These are phyloP conservation scores for Sesbania bispinosa DNA, from an alignment of 306 rosid species.

Conservation along the genomic window DNA sequence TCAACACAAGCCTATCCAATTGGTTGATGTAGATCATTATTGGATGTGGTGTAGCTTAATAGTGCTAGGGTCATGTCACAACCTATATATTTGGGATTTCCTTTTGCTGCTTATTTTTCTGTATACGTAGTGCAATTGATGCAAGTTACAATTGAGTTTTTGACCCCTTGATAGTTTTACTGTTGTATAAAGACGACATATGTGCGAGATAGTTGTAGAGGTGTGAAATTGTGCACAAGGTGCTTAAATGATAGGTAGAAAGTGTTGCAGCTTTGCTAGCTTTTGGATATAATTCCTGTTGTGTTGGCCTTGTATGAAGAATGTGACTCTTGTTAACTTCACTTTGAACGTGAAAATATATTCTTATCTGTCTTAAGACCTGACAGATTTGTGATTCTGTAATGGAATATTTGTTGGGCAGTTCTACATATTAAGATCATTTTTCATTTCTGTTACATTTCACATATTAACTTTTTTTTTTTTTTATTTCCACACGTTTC, in stretches of 20 bases:
- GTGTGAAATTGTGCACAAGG: conserved; percentile 18
- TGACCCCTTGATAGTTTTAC: conserved; percentile 20
- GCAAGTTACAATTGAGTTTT: conserved; percentile 25
- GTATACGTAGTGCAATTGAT: conserved; percentile 28
- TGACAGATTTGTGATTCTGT: background rate
- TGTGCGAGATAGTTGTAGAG: conserved; percentile 1
- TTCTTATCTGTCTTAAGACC: background rate
- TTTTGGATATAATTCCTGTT: background rate
- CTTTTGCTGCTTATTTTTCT: conserved; percentile 21
- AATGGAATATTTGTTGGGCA: background rate
- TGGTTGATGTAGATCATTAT: conserved; percentile 29
- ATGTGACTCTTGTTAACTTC: conserved; percentile 9
- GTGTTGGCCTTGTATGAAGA: background rate
- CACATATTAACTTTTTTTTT: background rate
- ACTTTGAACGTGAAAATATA: background rate
- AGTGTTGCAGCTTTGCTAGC: background rate
- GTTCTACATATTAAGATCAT: background rate
- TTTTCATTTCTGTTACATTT: background rate
- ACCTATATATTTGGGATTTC: conserved; percentile 24
- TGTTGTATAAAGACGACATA: conserved; percentile 19
- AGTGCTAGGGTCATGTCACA: conserved; percentile 17
- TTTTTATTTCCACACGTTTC: background rate
- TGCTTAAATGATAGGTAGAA: conserved; percentile 8
- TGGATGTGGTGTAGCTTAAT: conserved; percentile 27
- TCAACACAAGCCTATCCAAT: conserved; percentile 30